Evolutionary conservation across 2,329 filamentous ascomycete genomes (phyloP).

Genomic region (Chrysosporium queenslandicum): DNA sequence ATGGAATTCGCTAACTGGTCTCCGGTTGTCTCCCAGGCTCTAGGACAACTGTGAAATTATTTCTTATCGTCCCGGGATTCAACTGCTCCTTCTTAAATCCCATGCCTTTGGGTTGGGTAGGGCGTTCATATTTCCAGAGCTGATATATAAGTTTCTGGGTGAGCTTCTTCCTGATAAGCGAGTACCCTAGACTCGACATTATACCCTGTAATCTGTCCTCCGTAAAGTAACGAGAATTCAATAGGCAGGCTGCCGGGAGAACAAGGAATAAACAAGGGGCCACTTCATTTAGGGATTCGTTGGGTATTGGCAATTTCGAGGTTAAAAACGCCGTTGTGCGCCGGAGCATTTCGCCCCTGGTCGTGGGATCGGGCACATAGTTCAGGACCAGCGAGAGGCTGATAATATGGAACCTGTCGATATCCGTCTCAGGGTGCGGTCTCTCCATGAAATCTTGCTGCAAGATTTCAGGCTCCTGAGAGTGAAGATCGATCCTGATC

Average conservation of each 20-base stretch:
- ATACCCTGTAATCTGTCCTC: conserved; percentile 59
- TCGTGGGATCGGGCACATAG: conserved; percentile 69
- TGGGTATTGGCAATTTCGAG: conserved; percentile 15
- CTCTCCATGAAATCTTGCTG: conserved; percentile 93
- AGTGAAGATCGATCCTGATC: conserved; percentile 80
- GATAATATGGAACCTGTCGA: conserved; percentile 73
- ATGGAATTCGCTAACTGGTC: not conserved
- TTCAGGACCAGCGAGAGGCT: conserved; percentile 89
- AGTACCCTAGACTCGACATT: conserved; percentile 68
- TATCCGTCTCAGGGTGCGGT: conserved; percentile 52
- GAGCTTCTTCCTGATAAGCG: conserved; percentile 54
- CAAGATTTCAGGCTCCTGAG: conserved; percentile 63
- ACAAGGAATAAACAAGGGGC: conserved; percentile 68
- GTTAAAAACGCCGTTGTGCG: conserved; percentile 63
- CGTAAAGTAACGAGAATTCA: conserved; percentile 83
- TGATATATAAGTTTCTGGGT: conserved; percentile 82
- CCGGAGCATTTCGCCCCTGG: conserved; percentile 74
- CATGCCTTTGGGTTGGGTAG: conserved; percentile 12
- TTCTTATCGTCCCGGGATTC: conserved; percentile 63
- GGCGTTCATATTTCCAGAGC: conserved; percentile 56
- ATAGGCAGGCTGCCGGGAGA: conserved; percentile 74
- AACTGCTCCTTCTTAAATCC: conserved; percentile 64
- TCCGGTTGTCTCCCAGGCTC: not conserved
- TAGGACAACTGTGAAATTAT: conserved; percentile 82
- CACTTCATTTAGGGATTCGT: conserved; percentile 21